Conservation (phyloP, 495 filamentous ascomycete genomes). For the Evernia prunastri region DNA sequence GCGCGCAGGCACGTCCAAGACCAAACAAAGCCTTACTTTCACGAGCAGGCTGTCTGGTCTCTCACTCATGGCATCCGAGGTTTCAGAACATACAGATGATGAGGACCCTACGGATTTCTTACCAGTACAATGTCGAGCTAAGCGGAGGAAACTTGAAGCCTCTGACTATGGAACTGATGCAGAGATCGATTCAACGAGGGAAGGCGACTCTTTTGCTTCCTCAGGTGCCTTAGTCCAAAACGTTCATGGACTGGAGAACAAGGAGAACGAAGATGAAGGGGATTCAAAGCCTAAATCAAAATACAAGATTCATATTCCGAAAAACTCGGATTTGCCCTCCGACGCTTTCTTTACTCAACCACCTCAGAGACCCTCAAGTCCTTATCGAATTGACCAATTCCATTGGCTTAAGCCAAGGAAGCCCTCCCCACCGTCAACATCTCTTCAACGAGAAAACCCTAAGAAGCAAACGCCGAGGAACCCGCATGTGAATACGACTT, state of each 20-base stretch:
- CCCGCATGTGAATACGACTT: slow-evolving; percentile 6
- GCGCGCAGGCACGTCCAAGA: not conserved
- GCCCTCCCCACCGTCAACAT: slow-evolving; percentile 8
- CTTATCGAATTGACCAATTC: slow-evolving; percentile 47
- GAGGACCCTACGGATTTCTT: not conserved
- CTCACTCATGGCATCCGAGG: not conserved
- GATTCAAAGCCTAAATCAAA: slow-evolving; percentile 33
- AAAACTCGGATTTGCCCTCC: slow-evolving; percentile 37
- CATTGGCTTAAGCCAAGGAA: slow-evolving; percentile 44
- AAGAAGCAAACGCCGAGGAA: not conserved
- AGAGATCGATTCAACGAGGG: not conserved
- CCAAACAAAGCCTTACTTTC: not conserved
- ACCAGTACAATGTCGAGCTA: not conserved
- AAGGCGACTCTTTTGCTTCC: slow-evolving; percentile 1
- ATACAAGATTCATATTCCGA: slow-evolving; percentile 42
- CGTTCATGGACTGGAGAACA: not conserved
- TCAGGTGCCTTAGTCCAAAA: not conserved
- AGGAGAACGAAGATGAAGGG: slow-evolving; percentile 22
- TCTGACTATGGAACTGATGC: not conserved
- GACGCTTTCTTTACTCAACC: slow-evolving; percentile 50
- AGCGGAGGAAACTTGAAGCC: slow-evolving; percentile 6
- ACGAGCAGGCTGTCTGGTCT: not conserved
- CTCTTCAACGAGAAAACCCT: not conserved
- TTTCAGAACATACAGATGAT: not conserved
- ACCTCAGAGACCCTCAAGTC: slow-evolving; percentile 45